A percentile compares a stretch with the other conserved stretches of the same genome.
Conservation (phyloP, 202 grass and related monocot genomes). For the Saccharum hybrid region DNA sequence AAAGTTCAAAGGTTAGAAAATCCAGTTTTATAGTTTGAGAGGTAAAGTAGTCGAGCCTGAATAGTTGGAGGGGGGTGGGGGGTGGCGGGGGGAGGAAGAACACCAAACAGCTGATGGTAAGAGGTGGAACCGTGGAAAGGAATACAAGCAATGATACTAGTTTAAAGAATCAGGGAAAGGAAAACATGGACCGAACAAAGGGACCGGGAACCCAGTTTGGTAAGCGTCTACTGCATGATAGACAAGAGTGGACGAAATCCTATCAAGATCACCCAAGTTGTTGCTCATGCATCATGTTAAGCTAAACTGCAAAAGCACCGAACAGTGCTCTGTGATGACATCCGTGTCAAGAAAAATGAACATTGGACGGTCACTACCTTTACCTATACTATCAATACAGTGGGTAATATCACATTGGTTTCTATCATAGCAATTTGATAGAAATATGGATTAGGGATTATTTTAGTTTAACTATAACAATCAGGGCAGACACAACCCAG, state of each 20-base stretch:
- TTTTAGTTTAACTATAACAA: background rate
- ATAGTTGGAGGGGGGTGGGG: no score
- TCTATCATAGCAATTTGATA: background rate
- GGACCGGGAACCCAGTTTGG: background rate
- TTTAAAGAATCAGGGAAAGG: background rate
- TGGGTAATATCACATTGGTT: background rate
- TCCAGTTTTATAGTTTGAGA: no score
- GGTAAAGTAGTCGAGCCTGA: no score
- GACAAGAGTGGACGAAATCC: constrained; percentile 26
- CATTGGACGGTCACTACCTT: background rate
- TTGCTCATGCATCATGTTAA: constrained; percentile 24
- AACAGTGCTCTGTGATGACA: background rate
- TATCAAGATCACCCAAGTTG: constrained; percentile 42
- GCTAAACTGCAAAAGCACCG: background rate
- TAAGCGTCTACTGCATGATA: constrained; percentile 31
- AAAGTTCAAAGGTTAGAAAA: no score
- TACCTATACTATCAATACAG: background rate
- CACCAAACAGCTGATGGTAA: constrained; percentile 7
- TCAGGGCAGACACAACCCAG: background rate
- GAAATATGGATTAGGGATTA: background rate
- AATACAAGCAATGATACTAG: constrained; percentile 9
- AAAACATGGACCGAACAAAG: constrained; percentile 16
- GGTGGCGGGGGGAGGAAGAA: no score
- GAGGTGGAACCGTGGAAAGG: background rate
- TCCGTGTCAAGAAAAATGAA: constrained; percentile 13